phyloP scores from a whole-genome alignment of 2,329 filamentous ascomycete genomes.

The Ophiostoma populinum region DNA sequence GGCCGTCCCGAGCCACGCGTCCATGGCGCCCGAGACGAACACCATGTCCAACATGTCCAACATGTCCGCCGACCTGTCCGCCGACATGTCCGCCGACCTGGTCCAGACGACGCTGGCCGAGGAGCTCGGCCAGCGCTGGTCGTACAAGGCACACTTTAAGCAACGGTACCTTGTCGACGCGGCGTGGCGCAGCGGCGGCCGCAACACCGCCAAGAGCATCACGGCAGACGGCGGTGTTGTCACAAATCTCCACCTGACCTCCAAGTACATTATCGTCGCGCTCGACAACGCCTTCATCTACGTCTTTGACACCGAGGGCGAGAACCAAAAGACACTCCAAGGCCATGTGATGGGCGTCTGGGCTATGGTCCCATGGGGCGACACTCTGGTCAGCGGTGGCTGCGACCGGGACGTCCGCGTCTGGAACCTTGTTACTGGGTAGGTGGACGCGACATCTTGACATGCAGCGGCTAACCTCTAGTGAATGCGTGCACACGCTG shows the following conservation, averaged over 20 bases:
- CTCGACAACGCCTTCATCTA: slow-evolving; percentile 98
- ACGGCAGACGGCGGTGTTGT: slow-evolving; percentile 95
- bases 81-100: slow-evolving; percentile 24
- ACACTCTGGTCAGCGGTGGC: slow-evolving; percentile 85
- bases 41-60: too few relatives aligned
- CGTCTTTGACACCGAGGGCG: slow-evolving; percentile 85
- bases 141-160: slow-evolving; percentile 95
- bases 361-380: slow-evolving; percentile 98
- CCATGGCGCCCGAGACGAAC: slow-evolving; percentile 18
- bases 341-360: slow-evolving; percentile 98
- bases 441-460: too few relatives aligned
- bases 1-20: slow-evolving; percentile 18
- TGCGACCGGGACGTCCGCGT: slow-evolving; percentile 94
- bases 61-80: slow-evolving; percentile 17
- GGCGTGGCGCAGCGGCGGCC: slow-evolving; percentile 87
- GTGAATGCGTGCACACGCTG: slow-evolving; percentile 61
- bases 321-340: slow-evolving; percentile 72
- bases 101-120: too few relatives aligned
- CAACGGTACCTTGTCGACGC: slow-evolving; percentile 94
- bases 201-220: slow-evolving; percentile 68
- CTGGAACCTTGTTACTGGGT: slow-evolving; percentile 92
- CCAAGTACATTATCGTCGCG: slow-evolving; percentile 93
- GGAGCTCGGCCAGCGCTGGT: too few relatives aligned
- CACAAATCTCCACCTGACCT: slow-evolving; percentile 81
- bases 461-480: too few relatives aligned